Conservation (phyloP, 768 basidiomycete genomes). For the Coprinopsis sp. region DNA sequence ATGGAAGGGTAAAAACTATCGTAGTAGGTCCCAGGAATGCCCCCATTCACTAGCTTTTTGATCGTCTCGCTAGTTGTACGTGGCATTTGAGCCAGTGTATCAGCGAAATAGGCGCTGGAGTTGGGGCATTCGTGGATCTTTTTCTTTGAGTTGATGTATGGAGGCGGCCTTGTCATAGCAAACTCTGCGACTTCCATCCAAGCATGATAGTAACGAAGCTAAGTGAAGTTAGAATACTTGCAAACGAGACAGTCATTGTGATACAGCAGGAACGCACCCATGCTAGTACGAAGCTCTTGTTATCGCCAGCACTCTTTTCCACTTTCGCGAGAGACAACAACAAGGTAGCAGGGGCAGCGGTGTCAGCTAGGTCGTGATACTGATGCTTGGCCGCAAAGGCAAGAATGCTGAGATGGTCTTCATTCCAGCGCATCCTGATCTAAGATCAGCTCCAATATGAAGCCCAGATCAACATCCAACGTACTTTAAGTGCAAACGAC, state of each 20-base stretch:
- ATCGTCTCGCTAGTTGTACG: not conserved
- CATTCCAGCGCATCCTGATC: not conserved
- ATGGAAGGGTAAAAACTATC: too few species aligned
- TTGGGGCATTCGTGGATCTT: not conserved
- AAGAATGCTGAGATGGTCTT: not conserved
- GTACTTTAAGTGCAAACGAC: conserved; percentile 2
- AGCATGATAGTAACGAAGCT: not conserved
- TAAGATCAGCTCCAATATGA: not conserved
- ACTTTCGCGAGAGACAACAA: not conserved
- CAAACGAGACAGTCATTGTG: not conserved
- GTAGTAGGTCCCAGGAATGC: not conserved
- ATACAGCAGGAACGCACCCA: not conserved
- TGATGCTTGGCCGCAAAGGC: not conserved
- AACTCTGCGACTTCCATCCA: not conserved
- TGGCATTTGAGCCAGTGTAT: not conserved
- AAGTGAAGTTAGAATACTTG: not conserved
- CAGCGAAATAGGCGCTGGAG: not conserved
- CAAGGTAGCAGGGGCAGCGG: conserved; percentile 2
- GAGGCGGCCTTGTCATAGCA: not conserved
- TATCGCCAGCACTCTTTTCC: not conserved
- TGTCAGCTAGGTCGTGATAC: not conserved
- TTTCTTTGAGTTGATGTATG: not conserved
- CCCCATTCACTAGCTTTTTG: not conserved
- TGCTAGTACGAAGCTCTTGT: not conserved
- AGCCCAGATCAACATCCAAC: not conserved